Base-by-base conservation (phyloP, 2,329 filamentous ascomycete species). In the Zymoseptoria pseudotritici region DNA sequence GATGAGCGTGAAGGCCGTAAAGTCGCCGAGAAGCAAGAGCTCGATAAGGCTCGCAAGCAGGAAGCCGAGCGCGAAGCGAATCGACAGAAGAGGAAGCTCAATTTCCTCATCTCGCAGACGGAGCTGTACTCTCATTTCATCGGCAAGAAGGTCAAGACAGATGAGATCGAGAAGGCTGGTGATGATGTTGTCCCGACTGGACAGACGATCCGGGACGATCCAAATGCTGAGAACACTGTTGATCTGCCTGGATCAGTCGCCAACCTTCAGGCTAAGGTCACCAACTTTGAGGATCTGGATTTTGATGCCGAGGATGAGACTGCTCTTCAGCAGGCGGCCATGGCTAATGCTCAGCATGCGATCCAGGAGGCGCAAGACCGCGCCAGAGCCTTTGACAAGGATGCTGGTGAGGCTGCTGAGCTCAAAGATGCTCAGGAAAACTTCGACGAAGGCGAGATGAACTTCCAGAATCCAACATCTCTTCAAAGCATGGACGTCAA, bases 71-170 rank as follows among this genome's bases (percentile, higher is more conserved):
- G 95, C 66, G 94, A 99, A 83, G 91, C 94, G 17, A 96, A 96
- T 68, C 86, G 94, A 65, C 94, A 99, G 78, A 96, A 96, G 84
- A 87, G 94, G 70, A 99, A 99, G 80, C 89, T 99, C 74, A 97
- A 99, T 78, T 99, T 99, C 82, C 83, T 99, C 65, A 99, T 99
- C 75, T 97, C 93, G 1, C 94, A 99, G 78, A 99, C 94, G 0
- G 94, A 99, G 74, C 83, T 99, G 55, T 99, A 99, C 80, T 97
- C 93, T 50, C 94, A 99, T 81, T 99, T 99, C 76, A 97, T 99
- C 69, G 93, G 94, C 74, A 96, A 96, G 79, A 99, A 99, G 81
- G 96, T 97, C 77, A 96, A 96, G 79, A 97, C 93, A 1, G 89
- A 94, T 67, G 92, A 97, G 72, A 91, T 96, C 54, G 92, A 99